Evolutionary conservation across 257 asterid genomes (phyloP), one percentile per base, ranked within the genome.

Genomic region (Paulownia fortunei): DNA sequence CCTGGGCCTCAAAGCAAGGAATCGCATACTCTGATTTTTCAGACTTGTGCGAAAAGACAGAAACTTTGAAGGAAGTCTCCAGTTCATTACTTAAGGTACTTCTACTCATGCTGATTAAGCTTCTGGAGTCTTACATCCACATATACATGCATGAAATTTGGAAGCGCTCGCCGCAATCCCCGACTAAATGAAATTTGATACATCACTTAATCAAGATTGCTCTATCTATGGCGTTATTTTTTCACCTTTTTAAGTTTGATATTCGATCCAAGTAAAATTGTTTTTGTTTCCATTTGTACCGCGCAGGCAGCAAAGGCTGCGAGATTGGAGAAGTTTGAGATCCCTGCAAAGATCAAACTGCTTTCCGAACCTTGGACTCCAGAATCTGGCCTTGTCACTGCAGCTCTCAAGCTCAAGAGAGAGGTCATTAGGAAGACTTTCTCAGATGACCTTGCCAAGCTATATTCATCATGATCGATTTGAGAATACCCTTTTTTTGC

Each of bases 351-450:
- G 92, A 90, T 95, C 83, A 90, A 92, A 78, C 41, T 95, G 82
- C 76, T 95, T 71, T 77, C 97, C 0, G 98, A 95, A 36, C 86
- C 95, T 0, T 95, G 99, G 99, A 92, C 98, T 21, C 98, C 97
- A 1, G 99, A 95, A 80, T 90, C 96, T 4, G 99, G 97, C 41
- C 92, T 95, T 73, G 97, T 95, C 32, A 95, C 99, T 7, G 93
- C 97, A 32, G 98, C 99, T 66, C 89, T 95, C 60, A 95, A 95
- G 89, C 84, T 95, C 69, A 95, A 90, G 90, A 90, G 98, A 81
- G 99, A 92, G 74, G 89, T 79, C 70, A 83, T 93, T 70, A 83
- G 87, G 90, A 93, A 96, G 76, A 83, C 87, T 49, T 93, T 90
- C 75, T 81, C 97, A 18, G 80, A 87, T 23, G 98, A 96, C 44